Evolutionary conservation across 2,329 filamentous ascomycete species (phyloP), one percentile per base, ranked within the genome.

Genomic region (Alternaria triticina): DNA sequence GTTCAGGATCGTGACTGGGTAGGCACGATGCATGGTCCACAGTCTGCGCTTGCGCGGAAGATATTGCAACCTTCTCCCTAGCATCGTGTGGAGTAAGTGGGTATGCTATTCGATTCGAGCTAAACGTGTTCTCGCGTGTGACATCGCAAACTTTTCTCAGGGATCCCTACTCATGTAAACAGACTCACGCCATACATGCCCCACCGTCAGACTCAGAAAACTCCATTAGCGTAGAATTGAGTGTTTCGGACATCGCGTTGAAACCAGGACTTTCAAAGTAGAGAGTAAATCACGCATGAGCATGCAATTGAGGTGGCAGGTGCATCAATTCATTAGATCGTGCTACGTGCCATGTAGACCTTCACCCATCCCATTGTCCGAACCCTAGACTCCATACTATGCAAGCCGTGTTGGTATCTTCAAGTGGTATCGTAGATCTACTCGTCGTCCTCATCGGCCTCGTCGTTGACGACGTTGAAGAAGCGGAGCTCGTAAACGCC

Each of bases 391-490:
- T 66, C 66, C 66, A 59, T 54, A 20, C 20, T n/a, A 62, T 69
- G 59, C 64, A 67, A 61, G 54, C 62, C 69, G 64, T 69, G 62
- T 59, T 61, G 46, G 52, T 66, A 61, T 69, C 58, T 28, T 52
- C 28, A 61, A 60, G 47, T 46, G 55, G 52, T 54, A 61, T 30
- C 49, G 46, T 54, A 59, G 58, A 66, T 90, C 89, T 97, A 99
- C 85, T 99, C 96, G 82, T 99, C 96, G 82, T 99, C 96, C 82
- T 99, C 96, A 76, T 98, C 96, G 77, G 89, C 94, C 83, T 94
- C 95, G 83, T 99, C 96, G 85, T 97, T 96, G 81, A 97, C 95
- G 82, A 99, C 94, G 89, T 99, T 99, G 94, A 97, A 99, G 94
- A 99, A 99, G 88, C 97, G 94, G 86, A 99, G 91, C 89, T 97